Conservation (phyloP, 139 green algal species). For the Zygnema circumcarinatum region DNA sequence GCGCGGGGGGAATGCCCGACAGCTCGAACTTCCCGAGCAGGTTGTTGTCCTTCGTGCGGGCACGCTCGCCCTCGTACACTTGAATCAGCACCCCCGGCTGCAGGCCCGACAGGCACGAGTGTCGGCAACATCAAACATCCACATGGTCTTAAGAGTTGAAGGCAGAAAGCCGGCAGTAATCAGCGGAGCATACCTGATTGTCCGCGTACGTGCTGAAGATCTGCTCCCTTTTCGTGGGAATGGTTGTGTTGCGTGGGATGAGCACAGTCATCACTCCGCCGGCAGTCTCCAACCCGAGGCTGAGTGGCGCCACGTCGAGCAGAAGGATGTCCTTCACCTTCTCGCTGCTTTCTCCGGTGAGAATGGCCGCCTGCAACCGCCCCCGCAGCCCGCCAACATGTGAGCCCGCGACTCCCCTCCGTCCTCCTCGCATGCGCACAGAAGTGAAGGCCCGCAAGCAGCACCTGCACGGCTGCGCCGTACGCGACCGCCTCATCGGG, state of each 20-base stretch:
- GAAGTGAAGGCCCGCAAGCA: slow-evolving; percentile 72
- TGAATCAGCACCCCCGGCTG: slow-evolving; percentile 41
- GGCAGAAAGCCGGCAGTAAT: too few species aligned
- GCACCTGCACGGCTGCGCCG: slow-evolving; percentile 93
- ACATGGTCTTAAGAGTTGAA: too few species aligned
- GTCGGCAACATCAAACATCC: too few species aligned
- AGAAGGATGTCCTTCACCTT: slow-evolving; percentile 99
- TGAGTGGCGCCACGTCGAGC: slow-evolving; percentile 95
- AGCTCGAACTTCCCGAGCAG: slow-evolving; percentile 99
- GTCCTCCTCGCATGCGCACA: too few species aligned
- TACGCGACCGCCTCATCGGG: slow-evolving; percentile 99
- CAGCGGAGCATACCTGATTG: slow-evolving; percentile 95
- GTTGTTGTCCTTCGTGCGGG: slow-evolving; percentile 95
- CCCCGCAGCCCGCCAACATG: too few species aligned
- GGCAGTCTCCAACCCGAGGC: slow-evolving; percentile 95
- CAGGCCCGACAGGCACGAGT: too few species aligned
- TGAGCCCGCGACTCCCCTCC: too few species aligned
- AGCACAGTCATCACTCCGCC: slow-evolving; percentile 90
- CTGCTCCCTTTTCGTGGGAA: slow-evolving; percentile 99
- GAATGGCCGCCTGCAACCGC: slow-evolving; percentile 46
- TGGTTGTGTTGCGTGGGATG: slow-evolving; percentile 96
- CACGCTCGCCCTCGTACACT: slow-evolving; percentile 90
- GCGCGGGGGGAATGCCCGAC: slow-evolving; percentile 95
- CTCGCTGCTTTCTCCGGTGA: slow-evolving; percentile 88
- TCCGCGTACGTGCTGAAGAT: slow-evolving; percentile 98